Percentiles rank a stretch among this genome's conserved stretches.
Conservation (phyloP, 2,329 filamentous ascomycete species). For the Alternaria infectoria region DNA sequence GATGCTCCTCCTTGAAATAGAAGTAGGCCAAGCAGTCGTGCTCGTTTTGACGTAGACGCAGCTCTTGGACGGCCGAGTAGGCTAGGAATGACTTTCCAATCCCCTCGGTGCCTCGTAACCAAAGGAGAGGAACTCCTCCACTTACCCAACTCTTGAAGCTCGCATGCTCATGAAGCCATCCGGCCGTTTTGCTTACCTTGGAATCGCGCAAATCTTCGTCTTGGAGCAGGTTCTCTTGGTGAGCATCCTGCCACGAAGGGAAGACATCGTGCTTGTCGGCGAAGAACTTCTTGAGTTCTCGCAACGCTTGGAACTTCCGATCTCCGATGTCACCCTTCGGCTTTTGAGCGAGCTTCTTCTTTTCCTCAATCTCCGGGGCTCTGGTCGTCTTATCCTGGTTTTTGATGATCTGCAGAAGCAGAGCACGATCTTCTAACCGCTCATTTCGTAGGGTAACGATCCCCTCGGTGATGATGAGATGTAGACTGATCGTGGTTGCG, state of each 20-base stretch:
- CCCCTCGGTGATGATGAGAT: neutral
- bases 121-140: neutral
- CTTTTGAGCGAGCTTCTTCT: neutral
- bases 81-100: constrained; percentile 2
- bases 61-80: neutral
- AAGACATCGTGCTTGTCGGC: neutral
- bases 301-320: neutral
- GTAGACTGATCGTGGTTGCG: neutral
- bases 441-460: neutral
- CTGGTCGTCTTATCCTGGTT: neutral
- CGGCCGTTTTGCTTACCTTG: neutral
- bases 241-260: neutral
- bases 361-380: neutral
- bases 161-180: neutral
- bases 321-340: neutral
- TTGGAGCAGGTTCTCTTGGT: neutral
- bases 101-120: neutral
- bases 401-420: neutral
- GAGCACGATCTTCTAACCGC: neutral
- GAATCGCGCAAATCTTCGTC: neutral
- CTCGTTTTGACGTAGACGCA: neutral
- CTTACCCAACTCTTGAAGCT: neutral
- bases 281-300: constrained; percentile 3
- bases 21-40: constrained; percentile 37
- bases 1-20: constrained; percentile 48